Evolutionary conservation across 2,329 filamentous ascomycete species (phyloP), one percentile per base, ranked within the genome.

Genomic region (Emmonsiellopsis sp.): DNA sequence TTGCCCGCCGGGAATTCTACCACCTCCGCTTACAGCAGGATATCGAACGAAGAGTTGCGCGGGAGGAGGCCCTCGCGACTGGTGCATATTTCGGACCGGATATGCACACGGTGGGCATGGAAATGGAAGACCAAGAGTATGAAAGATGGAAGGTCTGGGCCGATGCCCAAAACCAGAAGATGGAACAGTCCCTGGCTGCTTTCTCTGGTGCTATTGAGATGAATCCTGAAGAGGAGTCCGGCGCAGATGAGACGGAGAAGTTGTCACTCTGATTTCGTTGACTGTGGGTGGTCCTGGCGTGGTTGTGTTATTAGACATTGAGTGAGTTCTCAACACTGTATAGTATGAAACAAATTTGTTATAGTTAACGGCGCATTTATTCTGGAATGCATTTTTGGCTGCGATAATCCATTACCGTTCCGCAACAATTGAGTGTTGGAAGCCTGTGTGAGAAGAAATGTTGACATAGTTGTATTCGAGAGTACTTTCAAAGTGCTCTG

Each of bases 1-100:
- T 77, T 53, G 90, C 87, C 6, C 87, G 93, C 55, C 85, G 85
- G 60, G 92, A 98, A 69, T 95, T 97, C 72, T 98, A 98, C 74
- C 76, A 79, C 45, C 72, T 92, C 58, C 86, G 93, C 55, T 86
- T 95, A 62, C 77, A 83, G 55, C 84, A 94, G 62, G 90, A 96
- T 59, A 81, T 95, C 47, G 84, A 92, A 72, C 79, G 82, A 61
- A 84, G 91, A 61, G 80, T 98, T 55, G 88, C 92, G 6, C 78
- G 83, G 49, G 93, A 98, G 72, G 93, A 98, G 72, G 92, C 93
- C 32, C 77, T 84, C 58, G 81, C 87, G 62, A 85, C 87, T 5
- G 93, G 93, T 51, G 91, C 90, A 49, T 89, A 89, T 76, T 97
- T 97, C 68, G 89, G 89, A 68, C 87, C 85, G 70, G 77, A 81